These are phyloP conservation scores for Trypethelium eluteriae DNA, from an alignment of 495 filamentous ascomycete genomes.

Conservation along the genomic window DNA sequence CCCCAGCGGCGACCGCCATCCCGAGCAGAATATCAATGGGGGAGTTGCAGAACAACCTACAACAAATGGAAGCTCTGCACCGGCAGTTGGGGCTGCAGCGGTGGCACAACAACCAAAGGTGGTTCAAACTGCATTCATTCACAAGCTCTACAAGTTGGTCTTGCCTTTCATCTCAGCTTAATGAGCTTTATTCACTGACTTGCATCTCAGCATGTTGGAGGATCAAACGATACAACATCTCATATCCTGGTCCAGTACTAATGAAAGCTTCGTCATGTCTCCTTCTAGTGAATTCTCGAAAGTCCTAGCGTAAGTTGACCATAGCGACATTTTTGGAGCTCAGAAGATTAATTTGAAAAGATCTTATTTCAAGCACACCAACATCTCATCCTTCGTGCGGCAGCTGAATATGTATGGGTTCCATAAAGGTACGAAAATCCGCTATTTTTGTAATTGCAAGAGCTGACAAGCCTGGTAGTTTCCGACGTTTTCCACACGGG, in stretches of 20 bases:
- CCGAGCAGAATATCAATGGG: conserved; percentile 14
- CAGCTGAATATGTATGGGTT: conserved; percentile 99
- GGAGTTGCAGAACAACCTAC: conserved; percentile 1
- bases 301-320: conserved; percentile 75
- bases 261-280: conserved; percentile 98
- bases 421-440: conserved; percentile 73
- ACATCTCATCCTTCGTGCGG: conserved; percentile 95
- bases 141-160: conserved; percentile 95
- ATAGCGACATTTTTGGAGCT: conserved; percentile 21
- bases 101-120: conserved; percentile 94
- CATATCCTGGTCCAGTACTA: conserved; percentile 88
- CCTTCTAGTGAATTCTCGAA: conserved; percentile 97
- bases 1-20: conserved; percentile 28
- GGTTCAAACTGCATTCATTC: conserved; percentile 98
- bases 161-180: not conserved
- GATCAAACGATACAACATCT: conserved; percentile 86
- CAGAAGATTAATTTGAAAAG: conserved; percentile 46
- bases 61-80: conserved; percentile 27
- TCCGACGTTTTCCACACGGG: conserved; percentile 98
- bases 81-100: conserved; percentile 57
- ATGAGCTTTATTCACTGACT: conserved; percentile 35
- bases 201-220: conserved; percentile 74
- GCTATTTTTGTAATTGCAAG: conserved; percentile 5
- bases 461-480: conserved; percentile 46
- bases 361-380: conserved; percentile 96